These are phyloP conservation scores for Emergomyces orientalis DNA, from an alignment of 2,329 filamentous ascomycete genomes.

Conservation along the genomic window DNA sequence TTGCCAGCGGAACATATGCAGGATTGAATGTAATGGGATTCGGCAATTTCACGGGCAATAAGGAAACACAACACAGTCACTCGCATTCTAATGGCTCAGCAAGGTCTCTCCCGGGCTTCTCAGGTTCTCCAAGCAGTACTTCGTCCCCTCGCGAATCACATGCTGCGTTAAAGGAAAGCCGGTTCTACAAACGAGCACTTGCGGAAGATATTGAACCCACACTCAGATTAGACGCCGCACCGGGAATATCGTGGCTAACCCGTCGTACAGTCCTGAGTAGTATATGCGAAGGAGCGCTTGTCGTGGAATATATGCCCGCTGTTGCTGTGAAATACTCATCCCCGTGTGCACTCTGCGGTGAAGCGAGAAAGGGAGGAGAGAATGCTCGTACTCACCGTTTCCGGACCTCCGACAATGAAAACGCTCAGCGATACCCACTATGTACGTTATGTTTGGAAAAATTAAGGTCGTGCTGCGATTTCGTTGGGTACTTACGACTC, in stretches of 20 bases:
- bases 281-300: conserved; percentile 73
- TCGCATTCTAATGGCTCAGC: conserved; percentile 49
- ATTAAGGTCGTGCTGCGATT: conserved; percentile 81
- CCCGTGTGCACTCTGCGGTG: conserved; percentile 82
- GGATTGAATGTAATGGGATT: conserved; percentile 52
- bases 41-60: conserved; percentile 36
- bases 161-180: conserved; percentile 69
- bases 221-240: conserved; percentile 76
- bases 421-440: conserved; percentile 78
- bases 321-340: conserved; percentile 44
- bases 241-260: conserved; percentile 86
- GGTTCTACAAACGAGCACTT: conserved; percentile 85
- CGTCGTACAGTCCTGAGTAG: conserved; percentile 73
- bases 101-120: conserved; percentile 47
- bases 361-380: conserved; percentile 59
- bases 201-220: conserved; percentile 93
- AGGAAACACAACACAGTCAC: conserved; percentile 23
- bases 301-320: conserved; percentile 77
- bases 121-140: conserved; percentile 35
- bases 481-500: conserved; percentile 82
- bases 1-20: conserved; percentile 61
- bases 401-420: conserved; percentile 75
- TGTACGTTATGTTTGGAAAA: conserved; percentile 80
- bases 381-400: conserved; percentile 80
- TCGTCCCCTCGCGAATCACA: conserved; percentile 35